Percentiles rank a stretch among this genome's conserved stretches.
phyloP scores from a whole-genome alignment of 331 rosid genomes.

The Acacia pycnantha region DNA sequence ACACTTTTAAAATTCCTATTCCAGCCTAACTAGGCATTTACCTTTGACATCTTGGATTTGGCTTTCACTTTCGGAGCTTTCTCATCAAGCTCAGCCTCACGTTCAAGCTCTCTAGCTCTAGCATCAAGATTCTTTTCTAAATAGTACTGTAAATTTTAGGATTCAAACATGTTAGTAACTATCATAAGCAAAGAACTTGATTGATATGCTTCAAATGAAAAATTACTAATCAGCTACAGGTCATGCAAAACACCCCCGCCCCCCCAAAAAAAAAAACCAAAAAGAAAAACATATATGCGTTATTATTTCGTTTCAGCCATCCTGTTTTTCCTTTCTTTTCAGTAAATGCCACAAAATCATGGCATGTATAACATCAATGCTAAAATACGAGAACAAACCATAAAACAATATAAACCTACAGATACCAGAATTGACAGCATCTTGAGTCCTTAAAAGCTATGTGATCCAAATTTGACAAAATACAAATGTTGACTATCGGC shows the following conservation, averaged over 20 bases:
- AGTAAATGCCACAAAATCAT: not conserved
- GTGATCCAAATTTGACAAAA: not conserved
- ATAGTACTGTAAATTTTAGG: constrained; percentile 60
- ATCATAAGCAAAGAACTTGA: not conserved
- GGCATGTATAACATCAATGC: not conserved
- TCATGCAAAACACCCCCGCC: too few species aligned
- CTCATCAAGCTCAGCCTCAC: constrained; percentile 88
- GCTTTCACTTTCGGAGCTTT: constrained; percentile 96
- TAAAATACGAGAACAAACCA: constrained; percentile 8
- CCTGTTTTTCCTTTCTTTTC: not conserved
- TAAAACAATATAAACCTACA: constrained; percentile 4
- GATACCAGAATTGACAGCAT: constrained; percentile 2
- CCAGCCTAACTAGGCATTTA: constrained; percentile 6
- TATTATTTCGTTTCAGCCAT: not conserved
- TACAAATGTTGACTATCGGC: not conserved
- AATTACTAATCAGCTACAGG: not conserved
- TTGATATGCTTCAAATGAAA: not conserved
- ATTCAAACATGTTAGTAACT: not conserved
- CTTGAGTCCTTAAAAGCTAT: not conserved
- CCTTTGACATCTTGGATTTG: constrained; percentile 99
- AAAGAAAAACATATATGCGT: not conserved
- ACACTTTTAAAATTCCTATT: not conserved
- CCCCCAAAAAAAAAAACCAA: not conserved
- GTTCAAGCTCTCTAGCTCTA: constrained; percentile 74
- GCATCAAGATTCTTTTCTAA: constrained; percentile 95